These are phyloP conservation scores for Aspergillus mulundensis DNA, from an alignment of 495 filamentous ascomycete species.

Conservation along the genomic window DNA sequence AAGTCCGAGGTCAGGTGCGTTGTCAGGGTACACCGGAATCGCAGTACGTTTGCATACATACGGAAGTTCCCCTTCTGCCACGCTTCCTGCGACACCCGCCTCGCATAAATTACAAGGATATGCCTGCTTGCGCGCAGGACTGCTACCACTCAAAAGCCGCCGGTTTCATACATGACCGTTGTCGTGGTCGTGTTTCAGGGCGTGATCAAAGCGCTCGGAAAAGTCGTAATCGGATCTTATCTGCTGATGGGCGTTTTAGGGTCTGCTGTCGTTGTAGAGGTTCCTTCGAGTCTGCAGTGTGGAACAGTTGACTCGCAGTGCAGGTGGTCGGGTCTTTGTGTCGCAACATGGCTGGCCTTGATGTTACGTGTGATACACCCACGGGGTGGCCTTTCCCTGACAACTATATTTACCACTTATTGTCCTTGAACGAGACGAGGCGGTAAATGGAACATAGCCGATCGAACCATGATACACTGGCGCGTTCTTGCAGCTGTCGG, in stretches of 20 bases:
- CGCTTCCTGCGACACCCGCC: background rate
- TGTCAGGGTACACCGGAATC: background rate
- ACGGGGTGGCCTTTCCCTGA: background rate
- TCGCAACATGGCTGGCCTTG: background rate
- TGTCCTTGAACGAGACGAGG: background rate
- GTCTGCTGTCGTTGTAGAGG: background rate
- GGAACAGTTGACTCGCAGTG: background rate
- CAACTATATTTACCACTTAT: background rate
- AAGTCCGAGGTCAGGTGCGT: background rate
- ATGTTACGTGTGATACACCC: background rate
- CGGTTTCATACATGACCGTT: background rate
- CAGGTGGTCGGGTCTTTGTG: background rate
- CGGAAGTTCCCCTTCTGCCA: background rate
- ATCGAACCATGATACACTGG: constrained; percentile 3
- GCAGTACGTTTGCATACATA: background rate
- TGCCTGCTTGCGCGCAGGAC: background rate
- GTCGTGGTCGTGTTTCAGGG: background rate
- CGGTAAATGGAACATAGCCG: background rate
- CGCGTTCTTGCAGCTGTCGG: constrained; percentile 1
- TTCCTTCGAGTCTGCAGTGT: background rate
- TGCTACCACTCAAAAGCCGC: background rate
- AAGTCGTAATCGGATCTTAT: background rate
- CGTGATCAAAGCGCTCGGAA: background rate
- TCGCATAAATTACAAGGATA: background rate
- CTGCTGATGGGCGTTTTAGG: background rate